A percentile compares a stretch with the other conserved stretches of the same genome.
These are phyloP conservation scores for Aphanomyces euteiches DNA, from an alignment of 352 stramenopile species.

Conservation along the genomic window DNA sequence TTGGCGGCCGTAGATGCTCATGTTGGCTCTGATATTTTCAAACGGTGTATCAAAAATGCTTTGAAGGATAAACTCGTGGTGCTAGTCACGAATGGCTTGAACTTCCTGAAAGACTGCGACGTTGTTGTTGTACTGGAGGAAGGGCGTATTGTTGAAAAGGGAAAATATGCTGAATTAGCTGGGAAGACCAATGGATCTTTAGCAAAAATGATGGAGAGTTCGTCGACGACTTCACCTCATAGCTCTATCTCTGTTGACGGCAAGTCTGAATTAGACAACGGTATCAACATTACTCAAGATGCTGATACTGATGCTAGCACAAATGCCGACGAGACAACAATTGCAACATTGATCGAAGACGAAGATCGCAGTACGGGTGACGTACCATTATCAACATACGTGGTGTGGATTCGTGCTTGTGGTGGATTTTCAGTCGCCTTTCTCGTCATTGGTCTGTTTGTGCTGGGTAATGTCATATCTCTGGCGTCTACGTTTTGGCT, in stretches of 20 bases:
- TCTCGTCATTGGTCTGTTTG: slow-evolving; percentile 53
- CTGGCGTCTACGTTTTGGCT: slow-evolving; percentile 70
- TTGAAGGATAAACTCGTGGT: slow-evolving; percentile 48
- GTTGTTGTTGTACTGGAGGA: slow-evolving; percentile 44
- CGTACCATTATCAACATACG: slow-evolving; percentile 63
- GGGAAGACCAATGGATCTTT: slow-evolving; percentile 41
- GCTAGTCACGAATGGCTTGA: slow-evolving; percentile 67
- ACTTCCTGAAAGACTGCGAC: slow-evolving; percentile 42
- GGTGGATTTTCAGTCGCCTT: slow-evolving; percentile 48
- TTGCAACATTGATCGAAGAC: slow-evolving; percentile 38
- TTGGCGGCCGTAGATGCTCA: slow-evolving; percentile 19
- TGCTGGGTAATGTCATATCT: slow-evolving; percentile 44
- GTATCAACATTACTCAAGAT: slow-evolving; percentile 33
- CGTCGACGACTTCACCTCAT: slow-evolving; percentile 33
- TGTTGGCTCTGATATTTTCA: slow-evolving; percentile 21
- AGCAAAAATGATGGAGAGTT: slow-evolving; percentile 53
- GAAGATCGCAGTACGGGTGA: slow-evolving; percentile 40
- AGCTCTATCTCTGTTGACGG: slow-evolving; percentile 35
- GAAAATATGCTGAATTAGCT: slow-evolving; percentile 74
- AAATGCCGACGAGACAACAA: neutral
- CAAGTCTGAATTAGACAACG: slow-evolving; percentile 21
- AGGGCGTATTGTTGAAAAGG: slow-evolving; percentile 66
- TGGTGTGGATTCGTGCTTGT: slow-evolving; percentile 60
- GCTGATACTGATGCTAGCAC: slow-evolving; percentile 33
- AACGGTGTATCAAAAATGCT: slow-evolving; percentile 6